phyloP scores from a whole-genome alignment of 2,329 filamentous ascomycete species.

The Clonostachys sp. region DNA sequence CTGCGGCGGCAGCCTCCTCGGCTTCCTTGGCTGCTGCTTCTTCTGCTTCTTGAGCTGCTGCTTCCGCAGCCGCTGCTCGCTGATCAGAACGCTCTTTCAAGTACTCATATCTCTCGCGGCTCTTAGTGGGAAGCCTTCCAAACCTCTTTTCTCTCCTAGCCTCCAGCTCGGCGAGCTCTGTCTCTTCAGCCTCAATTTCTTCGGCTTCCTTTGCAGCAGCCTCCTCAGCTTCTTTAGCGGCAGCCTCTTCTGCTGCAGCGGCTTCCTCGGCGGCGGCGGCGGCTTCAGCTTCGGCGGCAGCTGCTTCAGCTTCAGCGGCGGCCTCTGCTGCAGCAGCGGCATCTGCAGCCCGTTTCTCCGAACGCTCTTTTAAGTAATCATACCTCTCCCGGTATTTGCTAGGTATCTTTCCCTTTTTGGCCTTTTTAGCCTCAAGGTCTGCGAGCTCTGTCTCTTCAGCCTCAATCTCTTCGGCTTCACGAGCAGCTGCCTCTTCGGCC shows the following conservation, averaged over 20 bases:
- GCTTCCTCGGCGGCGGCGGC: conserved; percentile 13
- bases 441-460: conserved; percentile 13
- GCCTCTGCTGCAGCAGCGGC: conserved; percentile 4
- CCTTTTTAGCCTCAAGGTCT: conserved; percentile 20
- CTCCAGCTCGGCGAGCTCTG: conserved; percentile 13
- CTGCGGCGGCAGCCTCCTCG: conserved; percentile 18
- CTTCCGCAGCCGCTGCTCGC: conserved; percentile 20
- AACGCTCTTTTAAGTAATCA: conserved; percentile 10
- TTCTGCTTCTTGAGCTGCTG: conserved; percentile 14
- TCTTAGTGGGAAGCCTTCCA: conserved; percentile 9
- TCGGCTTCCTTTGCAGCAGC: conserved; percentile 16
- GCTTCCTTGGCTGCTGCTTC: conserved; percentile 29
- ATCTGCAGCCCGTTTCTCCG: conserved; percentile 8
- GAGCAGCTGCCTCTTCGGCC: conserved; percentile 11
- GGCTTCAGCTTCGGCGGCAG: conserved; percentile 22
- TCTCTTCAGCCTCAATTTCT: conserved; percentile 12
- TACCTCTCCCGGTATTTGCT: conserved; percentile 17
- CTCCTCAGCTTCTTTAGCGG: conserved; percentile 24
- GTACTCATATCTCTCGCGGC: conserved; percentile 16
- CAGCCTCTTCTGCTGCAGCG: conserved; percentile 5
- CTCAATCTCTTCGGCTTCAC: conserved; percentile 9
- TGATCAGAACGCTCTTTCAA: conserved; percentile 10
- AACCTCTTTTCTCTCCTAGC: conserved; percentile 20
- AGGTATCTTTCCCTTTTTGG: conserved; percentile 14
- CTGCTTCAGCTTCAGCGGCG: conserved; percentile 8